Evolutionary conservation across 2,329 filamentous ascomycete genomes (phyloP).

Genomic region (Zopfia rhizophila): DNA sequence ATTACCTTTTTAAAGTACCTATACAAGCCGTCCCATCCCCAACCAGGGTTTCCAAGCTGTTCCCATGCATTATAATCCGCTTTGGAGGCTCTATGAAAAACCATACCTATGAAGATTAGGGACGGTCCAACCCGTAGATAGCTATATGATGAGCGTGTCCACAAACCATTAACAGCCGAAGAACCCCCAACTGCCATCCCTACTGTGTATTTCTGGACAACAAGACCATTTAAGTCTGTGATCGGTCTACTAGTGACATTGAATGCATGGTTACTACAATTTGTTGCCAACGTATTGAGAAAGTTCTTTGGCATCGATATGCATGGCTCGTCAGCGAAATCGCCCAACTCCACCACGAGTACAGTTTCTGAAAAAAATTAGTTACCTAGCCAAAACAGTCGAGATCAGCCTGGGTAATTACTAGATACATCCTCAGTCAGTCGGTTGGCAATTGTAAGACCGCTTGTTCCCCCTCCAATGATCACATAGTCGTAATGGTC

Average conservation of each 20-base stretch:
- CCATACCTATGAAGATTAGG: not conserved
- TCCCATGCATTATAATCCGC: constrained; percentile 16
- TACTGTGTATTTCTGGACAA: not conserved
- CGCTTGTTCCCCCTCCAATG: constrained; percentile 11
- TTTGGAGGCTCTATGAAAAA: not conserved
- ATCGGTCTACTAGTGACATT: not conserved
- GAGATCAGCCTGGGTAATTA: too few relatives aligned
- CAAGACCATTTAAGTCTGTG: constrained; percentile 1
- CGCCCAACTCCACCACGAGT: constrained; percentile 40
- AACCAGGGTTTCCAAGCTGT: constrained; percentile 20
- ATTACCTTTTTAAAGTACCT: constrained; percentile 47
- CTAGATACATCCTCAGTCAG: constrained; percentile 7
- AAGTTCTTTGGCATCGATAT: constrained; percentile 28
- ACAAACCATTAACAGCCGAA: constrained; percentile 10
- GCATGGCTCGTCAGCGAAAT: constrained; percentile 32
- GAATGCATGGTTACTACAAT: not conserved
- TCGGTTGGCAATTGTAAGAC: constrained; percentile 10
- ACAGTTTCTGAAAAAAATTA: constrained; percentile 33
- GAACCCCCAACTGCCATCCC: constrained; percentile 11
- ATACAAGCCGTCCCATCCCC: constrained; percentile 42
- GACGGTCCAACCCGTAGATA: not conserved
- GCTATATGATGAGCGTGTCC: not conserved
- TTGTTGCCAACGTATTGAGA: not conserved
- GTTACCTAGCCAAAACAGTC: too few relatives aligned
- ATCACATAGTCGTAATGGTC: constrained; percentile 12